These are phyloP conservation scores for Neofusicoccum kwambonambiense DNA, from an alignment of 2,329 filamentous ascomycete species.

Conservation along the genomic window DNA sequence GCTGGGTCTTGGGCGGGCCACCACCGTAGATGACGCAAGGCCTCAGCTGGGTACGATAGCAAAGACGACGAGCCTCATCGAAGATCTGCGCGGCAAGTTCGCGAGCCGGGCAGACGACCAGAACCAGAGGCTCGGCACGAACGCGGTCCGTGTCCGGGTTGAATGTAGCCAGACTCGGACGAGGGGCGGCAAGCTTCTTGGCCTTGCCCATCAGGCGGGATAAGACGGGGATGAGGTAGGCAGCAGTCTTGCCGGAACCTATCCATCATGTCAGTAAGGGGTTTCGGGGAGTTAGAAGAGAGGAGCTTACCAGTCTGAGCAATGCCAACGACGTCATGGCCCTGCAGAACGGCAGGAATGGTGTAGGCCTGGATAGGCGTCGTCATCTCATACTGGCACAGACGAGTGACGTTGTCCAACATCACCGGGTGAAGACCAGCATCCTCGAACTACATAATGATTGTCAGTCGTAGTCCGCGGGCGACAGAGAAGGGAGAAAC, in stretches of 20 bases:
- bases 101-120: slow-evolving; percentile 82
- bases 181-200: slow-evolving; percentile 77
- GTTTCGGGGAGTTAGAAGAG: not conserved
- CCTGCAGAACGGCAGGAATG: slow-evolving; percentile 73
- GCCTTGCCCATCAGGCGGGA: slow-evolving; percentile 95
- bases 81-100: slow-evolving; percentile 95
- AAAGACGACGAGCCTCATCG: slow-evolving; percentile 87
- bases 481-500: slow-evolving; percentile 23
- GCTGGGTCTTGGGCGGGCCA: slow-evolving; percentile 67
- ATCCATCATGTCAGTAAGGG: not conserved
- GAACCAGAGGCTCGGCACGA: slow-evolving; percentile 80
- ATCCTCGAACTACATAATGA: slow-evolving; percentile 62
- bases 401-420: slow-evolving; percentile 67
- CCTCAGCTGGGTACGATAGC: slow-evolving; percentile 91
- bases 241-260: slow-evolving; percentile 97
- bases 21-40: slow-evolving; percentile 90
- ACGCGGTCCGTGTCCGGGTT: slow-evolving; percentile 52
- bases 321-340: slow-evolving; percentile 80
- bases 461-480: slow-evolving; percentile 24
- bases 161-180: slow-evolving; percentile 64
- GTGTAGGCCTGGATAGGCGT: slow-evolving; percentile 88
- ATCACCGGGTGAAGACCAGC: slow-evolving; percentile 85
- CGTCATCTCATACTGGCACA: slow-evolving; percentile 68
- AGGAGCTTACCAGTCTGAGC: slow-evolving; percentile 79
- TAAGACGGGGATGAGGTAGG: slow-evolving; percentile 84